Percentiles rank a stretch among this genome's conserved stretches.
Conservation (phyloP, 1,284 basidiomycete genomes). For the Lentinula novae-zelandiae region DNA sequence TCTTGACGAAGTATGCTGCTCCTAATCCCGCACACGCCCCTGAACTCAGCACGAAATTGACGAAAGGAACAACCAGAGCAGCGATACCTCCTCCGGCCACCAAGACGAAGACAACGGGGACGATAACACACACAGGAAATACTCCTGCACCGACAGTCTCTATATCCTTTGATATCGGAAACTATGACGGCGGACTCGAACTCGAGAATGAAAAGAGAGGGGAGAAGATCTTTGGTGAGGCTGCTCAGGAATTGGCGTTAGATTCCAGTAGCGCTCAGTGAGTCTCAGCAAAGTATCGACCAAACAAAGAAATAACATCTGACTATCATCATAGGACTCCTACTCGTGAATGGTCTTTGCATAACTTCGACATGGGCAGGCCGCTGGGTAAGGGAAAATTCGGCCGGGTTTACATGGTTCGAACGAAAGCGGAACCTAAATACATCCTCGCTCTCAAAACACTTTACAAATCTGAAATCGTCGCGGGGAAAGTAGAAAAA, state of each 20-base stretch:
- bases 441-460: slow-evolving; percentile 98
- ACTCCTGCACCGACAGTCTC: slow-evolving; percentile 12
- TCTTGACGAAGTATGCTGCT: slow-evolving; percentile 64
- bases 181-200: slow-evolving; percentile 86
- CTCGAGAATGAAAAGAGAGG: slow-evolving; percentile 54
- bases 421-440: slow-evolving; percentile 82
- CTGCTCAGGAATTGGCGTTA: slow-evolving; percentile 71
- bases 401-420: slow-evolving; percentile 97
- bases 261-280: slow-evolving; percentile 67
- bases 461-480: slow-evolving; percentile 74
- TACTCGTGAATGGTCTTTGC: slow-evolving; percentile 81
- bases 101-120: slow-evolving; percentile 28
- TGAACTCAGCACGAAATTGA: not conserved
- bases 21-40: slow-evolving; percentile 32
- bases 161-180: slow-evolving; percentile 64
- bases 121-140: slow-evolving; percentile 22
- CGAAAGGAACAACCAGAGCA: slow-evolving; percentile 2
- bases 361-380: slow-evolving; percentile 91
- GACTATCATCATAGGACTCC: slow-evolving; percentile 43
- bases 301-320: not conserved
- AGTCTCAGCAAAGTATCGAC: slow-evolving; percentile 21
- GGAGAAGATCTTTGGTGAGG: slow-evolving; percentile 59
- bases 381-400: slow-evolving; percentile 99
- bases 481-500: slow-evolving; percentile 70
- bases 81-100: not conserved